Evolutionary conservation across 2,329 filamentous ascomycete species (phyloP).

Genomic region (Tricladium varicosporioides): DNA sequence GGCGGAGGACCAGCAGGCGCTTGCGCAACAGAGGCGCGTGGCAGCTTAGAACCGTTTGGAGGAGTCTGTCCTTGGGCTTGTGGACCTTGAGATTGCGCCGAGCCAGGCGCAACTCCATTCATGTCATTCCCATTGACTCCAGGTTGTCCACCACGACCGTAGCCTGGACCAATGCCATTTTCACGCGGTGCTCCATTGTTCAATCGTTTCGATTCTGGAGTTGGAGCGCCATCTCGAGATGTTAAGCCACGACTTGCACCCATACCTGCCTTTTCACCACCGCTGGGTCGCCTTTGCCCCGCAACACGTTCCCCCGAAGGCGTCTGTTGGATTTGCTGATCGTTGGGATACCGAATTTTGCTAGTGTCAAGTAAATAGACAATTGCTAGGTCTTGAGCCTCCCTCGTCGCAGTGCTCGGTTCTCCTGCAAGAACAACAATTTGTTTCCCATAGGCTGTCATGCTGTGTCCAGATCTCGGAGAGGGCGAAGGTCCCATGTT

Average conservation of each 20-base stretch:
- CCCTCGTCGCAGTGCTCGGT: slow-evolving; percentile 80
- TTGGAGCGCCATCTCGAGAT: slow-evolving; percentile 29
- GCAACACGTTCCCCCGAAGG: slow-evolving; percentile 41
- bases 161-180: slow-evolving; percentile 41
- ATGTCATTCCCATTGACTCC: slow-evolving; percentile 39
- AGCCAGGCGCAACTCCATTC: slow-evolving; percentile 32
- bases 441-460: slow-evolving; percentile 92
- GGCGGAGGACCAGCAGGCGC: slow-evolving; percentile 63
- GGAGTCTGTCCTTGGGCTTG: slow-evolving; percentile 48
- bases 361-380: slow-evolving; percentile 91
- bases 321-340: slow-evolving; percentile 43
- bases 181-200: slow-evolving; percentile 39
- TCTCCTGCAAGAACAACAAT: slow-evolving; percentile 92
- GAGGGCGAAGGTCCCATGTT: slow-evolving; percentile 98
- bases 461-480: slow-evolving; percentile 90
- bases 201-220: slow-evolving; percentile 47
- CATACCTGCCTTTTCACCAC: slow-evolving; percentile 37
- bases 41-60: slow-evolving; percentile 51
- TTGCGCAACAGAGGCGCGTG: slow-evolving; percentile 57
- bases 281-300: slow-evolving; percentile 40
- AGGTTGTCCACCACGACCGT: slow-evolving; percentile 30
- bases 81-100: slow-evolving; percentile 41
- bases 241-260: slow-evolving; percentile 26
- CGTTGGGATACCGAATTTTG: slow-evolving; percentile 95
- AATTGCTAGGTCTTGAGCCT: slow-evolving; percentile 80